Conservation (phyloP, 495 filamentous ascomycete genomes). For the Podospora fimiseda region DNA sequence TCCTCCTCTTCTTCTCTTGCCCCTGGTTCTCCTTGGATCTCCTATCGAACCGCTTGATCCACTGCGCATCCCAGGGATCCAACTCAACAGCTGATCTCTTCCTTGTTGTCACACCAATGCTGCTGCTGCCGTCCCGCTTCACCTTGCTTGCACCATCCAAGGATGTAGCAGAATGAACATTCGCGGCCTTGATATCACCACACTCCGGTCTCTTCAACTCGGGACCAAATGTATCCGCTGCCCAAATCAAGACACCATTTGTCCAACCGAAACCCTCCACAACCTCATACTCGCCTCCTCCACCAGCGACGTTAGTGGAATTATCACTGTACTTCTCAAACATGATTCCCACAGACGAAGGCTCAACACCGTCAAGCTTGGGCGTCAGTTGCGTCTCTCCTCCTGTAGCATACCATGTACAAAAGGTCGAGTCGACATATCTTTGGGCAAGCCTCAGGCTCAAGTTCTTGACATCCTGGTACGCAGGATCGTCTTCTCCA, state of each 20-base stretch:
- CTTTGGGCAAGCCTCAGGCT: constrained; percentile 40
- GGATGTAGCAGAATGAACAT: constrained; percentile 15
- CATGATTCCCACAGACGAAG: constrained; percentile 36
- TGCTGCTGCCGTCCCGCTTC: constrained; percentile 8
- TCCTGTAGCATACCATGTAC: constrained; percentile 46
- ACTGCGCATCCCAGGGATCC: constrained; percentile 30
- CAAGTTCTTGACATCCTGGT: constrained; percentile 33
- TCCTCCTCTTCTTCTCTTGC: constrained; percentile 1
- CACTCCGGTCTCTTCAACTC: constrained; percentile 38
- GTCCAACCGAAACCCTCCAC: constrained; percentile 50
- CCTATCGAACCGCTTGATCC: constrained; percentile 34
- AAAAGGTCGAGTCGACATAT: constrained; percentile 46
- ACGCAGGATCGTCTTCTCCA: constrained; percentile 35
- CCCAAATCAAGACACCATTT: constrained; percentile 47
- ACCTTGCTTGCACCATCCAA: background rate
- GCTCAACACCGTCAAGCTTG: constrained; percentile 33
- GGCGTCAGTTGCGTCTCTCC: constrained; percentile 39
- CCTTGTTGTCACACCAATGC: background rate
- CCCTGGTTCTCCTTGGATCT: background rate
- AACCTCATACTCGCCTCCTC: constrained; percentile 46
- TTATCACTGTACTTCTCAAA: constrained; percentile 48
- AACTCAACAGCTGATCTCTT: constrained; percentile 37
- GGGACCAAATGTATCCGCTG: constrained; percentile 39
- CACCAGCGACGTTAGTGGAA: constrained; percentile 40
- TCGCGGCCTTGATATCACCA: constrained; percentile 34